phyloP scores from a whole-genome alignment of 495 filamentous ascomycete genomes.

The Aspergillus conjunctus region DNA sequence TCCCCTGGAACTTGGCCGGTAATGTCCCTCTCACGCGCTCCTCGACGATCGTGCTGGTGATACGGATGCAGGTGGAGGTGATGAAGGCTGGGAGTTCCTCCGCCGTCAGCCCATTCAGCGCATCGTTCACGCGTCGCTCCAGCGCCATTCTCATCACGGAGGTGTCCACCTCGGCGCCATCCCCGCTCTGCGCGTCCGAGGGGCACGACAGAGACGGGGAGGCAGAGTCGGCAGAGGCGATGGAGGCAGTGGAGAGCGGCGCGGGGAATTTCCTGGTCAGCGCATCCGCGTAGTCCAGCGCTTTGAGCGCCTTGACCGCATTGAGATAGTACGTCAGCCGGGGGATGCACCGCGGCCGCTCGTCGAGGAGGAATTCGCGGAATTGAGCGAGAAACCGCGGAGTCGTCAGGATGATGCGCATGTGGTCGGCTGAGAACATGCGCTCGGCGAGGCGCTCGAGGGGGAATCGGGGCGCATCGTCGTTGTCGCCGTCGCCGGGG shows the following conservation, averaged over 20 bases:
- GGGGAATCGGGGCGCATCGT: constrained; percentile 35
- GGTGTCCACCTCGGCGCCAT: constrained; percentile 29
- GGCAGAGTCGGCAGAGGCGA: constrained; percentile 39
- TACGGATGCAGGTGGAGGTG: constrained; percentile 43
- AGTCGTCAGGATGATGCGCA: constrained; percentile 61
- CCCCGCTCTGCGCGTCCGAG: constrained; percentile 37
- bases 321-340: constrained; percentile 67
- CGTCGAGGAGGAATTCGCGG: constrained; percentile 67
- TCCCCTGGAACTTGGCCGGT: constrained; percentile 47
- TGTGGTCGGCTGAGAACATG: constrained; percentile 67
- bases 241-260: constrained; percentile 41
- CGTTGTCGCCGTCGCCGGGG: constrained; percentile 26
- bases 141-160: constrained; percentile 49
- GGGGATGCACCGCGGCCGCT: constrained; percentile 70
- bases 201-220: constrained; percentile 39
- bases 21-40: constrained; percentile 39
- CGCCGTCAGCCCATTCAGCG: constrained; percentile 59
- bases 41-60: constrained; percentile 41
- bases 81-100: constrained; percentile 75
- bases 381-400: constrained; percentile 64
- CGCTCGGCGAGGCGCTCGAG: constrained; percentile 63
- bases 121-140: constrained; percentile 58
- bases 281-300: constrained; percentile 71
- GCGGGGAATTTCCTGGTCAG: constrained; percentile 18
- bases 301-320: constrained; percentile 65